Base-by-base conservation (phyloP, 1,284 basidiomycete species). In the Puccinia polysora region DNA sequence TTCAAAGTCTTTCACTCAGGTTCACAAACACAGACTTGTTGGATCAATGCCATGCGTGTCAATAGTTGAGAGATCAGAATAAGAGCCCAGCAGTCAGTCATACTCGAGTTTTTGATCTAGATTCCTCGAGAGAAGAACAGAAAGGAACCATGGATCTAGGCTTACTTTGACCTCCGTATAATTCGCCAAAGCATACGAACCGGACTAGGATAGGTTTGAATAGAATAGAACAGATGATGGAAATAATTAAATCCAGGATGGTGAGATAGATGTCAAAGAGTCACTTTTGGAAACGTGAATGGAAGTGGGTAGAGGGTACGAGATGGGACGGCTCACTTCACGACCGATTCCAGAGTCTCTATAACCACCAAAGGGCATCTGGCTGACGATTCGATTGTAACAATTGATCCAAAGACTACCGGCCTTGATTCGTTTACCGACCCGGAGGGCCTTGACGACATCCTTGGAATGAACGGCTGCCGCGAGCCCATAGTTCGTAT, bases 381-480 rank as follows among this genome's bases (percentile, higher is more conserved):
- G 83, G 6, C 85, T 79, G 78, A 88, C 81, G 20, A 89, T 80
- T 77, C 84, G 81, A 81, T 89, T 90, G 76, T 84, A 84, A 75
- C 86, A 89, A 83, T 94, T 93, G 76, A 90, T 80, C 86, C 87
- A 90, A 1, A 85, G 85, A 6, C 90, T 91, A 40, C 93, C 93
- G 2, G 91, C 90, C 76, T 90, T 85, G 75, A 97, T 83, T 75
- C 81, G 84, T 80, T 90, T 86, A 7, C 90, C 88, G 7, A 88
- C 87, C 70, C 84, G 82, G 75, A 95, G 81, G 0, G 89, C 91
- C 28, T 87, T 84, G 74, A 84, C 85, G 81, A 95, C 80, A 82
- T 96, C 85, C 76, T 86, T 84, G 43, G 89, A 86, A 84, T 94
- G 95, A 73, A 97, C 86, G 30, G 89, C 88, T 0, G 89, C 85